Evolutionary conservation across 352 stramenopile genomes (phyloP).

Genomic region (Phytopythium montanum): DNA sequence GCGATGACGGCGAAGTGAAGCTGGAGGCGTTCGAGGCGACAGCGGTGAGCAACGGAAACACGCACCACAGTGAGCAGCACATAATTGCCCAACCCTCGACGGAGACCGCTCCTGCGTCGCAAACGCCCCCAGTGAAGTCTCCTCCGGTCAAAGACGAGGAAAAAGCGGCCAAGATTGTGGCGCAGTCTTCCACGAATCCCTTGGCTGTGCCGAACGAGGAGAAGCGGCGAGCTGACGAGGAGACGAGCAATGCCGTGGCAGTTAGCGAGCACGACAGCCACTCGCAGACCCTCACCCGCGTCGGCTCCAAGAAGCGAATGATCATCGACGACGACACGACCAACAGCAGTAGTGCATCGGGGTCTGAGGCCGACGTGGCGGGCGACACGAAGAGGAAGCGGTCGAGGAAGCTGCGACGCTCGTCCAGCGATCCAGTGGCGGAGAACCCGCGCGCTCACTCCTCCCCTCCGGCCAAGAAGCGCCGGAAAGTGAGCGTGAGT

Average conservation of each 20-base stretch:
- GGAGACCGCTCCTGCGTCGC: neutral
- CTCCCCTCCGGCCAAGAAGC: slow-evolving; percentile 2
- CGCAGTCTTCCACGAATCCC: neutral
- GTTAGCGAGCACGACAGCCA: neutral
- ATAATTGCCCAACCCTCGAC: neutral
- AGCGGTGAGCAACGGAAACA: neutral
- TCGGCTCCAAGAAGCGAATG: slow-evolving; percentile 48
- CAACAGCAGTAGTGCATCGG: slow-evolving; percentile 38
- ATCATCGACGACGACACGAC: slow-evolving; percentile 64
- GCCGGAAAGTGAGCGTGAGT: neutral
- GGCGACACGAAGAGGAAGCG: slow-evolving; percentile 16
- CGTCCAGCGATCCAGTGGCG: neutral
- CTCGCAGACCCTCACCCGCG: neutral
- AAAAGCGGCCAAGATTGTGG: neutral
- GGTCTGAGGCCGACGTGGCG: slow-evolving; percentile 2
- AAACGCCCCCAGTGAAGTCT: neutral
- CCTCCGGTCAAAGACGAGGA: neutral
- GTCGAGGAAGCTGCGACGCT: slow-evolving; percentile 3
- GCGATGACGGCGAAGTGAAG: slow-evolving; percentile 10
- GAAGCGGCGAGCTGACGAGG: neutral
- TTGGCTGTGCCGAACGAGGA: neutral
- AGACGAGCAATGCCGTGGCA: neutral
- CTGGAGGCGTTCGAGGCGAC: neutral
- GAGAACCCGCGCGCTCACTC: neutral
- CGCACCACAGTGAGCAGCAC: neutral